A percentile compares a stretch with the other conserved stretches of the same genome.
phyloP scores from a whole-genome alignment of 257 asterid species.

The Solanum chiquidenum region DNA sequence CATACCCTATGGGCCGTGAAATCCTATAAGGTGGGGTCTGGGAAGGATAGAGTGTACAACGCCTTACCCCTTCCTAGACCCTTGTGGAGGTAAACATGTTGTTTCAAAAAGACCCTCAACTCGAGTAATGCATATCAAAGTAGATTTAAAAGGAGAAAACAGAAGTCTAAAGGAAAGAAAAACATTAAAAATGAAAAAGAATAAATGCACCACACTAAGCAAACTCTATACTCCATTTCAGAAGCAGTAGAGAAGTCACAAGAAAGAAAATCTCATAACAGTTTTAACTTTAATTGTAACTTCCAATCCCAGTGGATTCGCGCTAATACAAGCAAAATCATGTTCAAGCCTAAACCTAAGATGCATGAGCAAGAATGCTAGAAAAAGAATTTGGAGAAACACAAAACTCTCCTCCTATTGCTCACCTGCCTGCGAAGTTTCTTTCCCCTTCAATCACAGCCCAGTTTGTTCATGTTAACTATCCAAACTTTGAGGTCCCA shows the following conservation, averaged over 20 bases:
- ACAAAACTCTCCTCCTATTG: not conserved
- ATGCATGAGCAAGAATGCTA: not conserved
- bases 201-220: not conserved
- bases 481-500: not conserved
- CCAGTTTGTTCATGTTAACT: not conserved
- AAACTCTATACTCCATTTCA: not conserved
- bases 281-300: not conserved
- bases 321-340: not conserved
- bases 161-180: not conserved
- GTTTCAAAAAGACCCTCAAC: not conserved
- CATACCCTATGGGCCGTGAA: too few relatives aligned
- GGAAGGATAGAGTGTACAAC: not conserved
- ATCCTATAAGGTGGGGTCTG: not conserved
- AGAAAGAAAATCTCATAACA: not conserved
- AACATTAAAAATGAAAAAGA: not conserved
- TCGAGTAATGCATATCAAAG: not conserved
- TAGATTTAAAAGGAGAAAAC: not conserved
- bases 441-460: not conserved
- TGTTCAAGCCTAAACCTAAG: not conserved
- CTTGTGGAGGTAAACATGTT: not conserved
- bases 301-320: not conserved
- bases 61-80: not conserved
- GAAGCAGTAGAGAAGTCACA: too few relatives aligned
- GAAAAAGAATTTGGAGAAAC: not conserved
- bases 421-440: not conserved